Percentiles rank a stretch among this genome's conserved stretches.
These are phyloP conservation scores for Chlamydomonas sphaeroides DNA, from an alignment of 139 green algal genomes.

Conservation along the genomic window DNA sequence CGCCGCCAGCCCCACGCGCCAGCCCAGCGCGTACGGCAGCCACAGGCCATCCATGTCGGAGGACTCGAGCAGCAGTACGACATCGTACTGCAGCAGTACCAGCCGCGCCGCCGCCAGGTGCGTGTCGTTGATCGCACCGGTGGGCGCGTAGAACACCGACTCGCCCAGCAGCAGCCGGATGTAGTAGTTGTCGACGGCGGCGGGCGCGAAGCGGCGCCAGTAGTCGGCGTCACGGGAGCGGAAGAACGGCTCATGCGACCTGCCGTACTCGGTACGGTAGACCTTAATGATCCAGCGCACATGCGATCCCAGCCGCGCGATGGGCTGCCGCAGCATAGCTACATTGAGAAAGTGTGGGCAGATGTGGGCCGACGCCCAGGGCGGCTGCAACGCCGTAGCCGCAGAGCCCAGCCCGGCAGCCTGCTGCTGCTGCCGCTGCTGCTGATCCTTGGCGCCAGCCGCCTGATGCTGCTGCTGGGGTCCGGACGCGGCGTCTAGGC, in stretches of 20 bases:
- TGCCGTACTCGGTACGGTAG: conserved; percentile 42
- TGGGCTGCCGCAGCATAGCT: conserved; percentile 15
- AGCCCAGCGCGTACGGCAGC: conserved; percentile 11
- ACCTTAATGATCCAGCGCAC: conserved; percentile 37
- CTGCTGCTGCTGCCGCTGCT: no score
- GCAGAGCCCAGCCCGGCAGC: no score
- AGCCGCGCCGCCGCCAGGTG: conserved; percentile 25
- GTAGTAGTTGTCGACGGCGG: conserved; percentile 41
- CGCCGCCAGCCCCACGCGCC: conserved; percentile 12
- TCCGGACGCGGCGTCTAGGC: background rate
- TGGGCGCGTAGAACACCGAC: conserved; percentile 13
- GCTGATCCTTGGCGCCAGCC: background rate
- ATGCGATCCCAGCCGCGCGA: conserved; percentile 15
- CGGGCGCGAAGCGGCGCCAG: conserved; percentile 28
- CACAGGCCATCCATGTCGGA: conserved; percentile 19
- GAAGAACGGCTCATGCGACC: conserved; percentile 15
- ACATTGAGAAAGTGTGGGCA: conserved; percentile 33
- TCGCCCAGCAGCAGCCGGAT: conserved; percentile 27
- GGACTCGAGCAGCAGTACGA: conserved; percentile 25
- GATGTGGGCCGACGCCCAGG: conserved; percentile 4
- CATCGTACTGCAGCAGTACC: conserved; percentile 38
- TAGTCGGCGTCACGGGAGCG: conserved; percentile 21
- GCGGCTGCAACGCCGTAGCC: no score
- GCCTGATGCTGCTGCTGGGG: background rate
- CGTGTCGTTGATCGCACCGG: background rate